Evolutionary conservation across 306 rosid genomes (phyloP).

Genomic region (Castanea crenata): DNA sequence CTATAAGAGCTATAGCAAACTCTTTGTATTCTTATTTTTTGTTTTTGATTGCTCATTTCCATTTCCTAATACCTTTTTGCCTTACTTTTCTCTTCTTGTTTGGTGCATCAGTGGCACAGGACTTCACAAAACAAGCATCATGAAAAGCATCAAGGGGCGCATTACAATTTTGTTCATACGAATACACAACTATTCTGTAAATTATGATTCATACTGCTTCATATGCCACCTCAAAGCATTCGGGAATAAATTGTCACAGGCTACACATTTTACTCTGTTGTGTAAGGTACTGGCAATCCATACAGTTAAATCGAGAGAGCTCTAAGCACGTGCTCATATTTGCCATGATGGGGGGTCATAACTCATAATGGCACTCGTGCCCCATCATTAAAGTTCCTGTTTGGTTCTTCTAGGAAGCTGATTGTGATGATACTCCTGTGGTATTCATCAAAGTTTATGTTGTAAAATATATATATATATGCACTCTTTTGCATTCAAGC

Average conservation of each 20-base stretch:
- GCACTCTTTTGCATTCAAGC: conserved; percentile 6
- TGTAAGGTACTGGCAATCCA: not conserved
- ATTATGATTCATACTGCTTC: conserved; percentile 22
- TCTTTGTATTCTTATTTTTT: too few species aligned
- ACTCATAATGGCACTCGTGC: conserved; percentile 2
- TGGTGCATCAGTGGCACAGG: conserved; percentile 55
- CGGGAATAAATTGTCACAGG: not conserved
- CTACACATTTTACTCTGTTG: not conserved
- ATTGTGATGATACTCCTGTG: conserved; percentile 7
- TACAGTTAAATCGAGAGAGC: not conserved
- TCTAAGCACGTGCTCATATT: not conserved
- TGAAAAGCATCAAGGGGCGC: conserved; percentile 32
- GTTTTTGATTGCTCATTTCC: not conserved
- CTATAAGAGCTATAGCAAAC: too few species aligned
- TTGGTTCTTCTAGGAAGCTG: not conserved
- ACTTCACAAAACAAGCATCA: conserved; percentile 43
- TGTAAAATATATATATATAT: not conserved
- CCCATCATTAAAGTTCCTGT: not conserved
- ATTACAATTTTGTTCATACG: conserved; percentile 27
- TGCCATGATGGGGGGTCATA: not conserved
- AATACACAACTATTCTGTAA: conserved; percentile 23
- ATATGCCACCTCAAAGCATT: conserved; percentile 12
- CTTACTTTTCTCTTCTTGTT: not conserved
- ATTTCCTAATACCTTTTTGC: not conserved
- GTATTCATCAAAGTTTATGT: conserved; percentile 5